These are phyloP conservation scores for Solanum medicagineum DNA, from an alignment of 257 asterid genomes.

Conservation along the genomic window DNA sequence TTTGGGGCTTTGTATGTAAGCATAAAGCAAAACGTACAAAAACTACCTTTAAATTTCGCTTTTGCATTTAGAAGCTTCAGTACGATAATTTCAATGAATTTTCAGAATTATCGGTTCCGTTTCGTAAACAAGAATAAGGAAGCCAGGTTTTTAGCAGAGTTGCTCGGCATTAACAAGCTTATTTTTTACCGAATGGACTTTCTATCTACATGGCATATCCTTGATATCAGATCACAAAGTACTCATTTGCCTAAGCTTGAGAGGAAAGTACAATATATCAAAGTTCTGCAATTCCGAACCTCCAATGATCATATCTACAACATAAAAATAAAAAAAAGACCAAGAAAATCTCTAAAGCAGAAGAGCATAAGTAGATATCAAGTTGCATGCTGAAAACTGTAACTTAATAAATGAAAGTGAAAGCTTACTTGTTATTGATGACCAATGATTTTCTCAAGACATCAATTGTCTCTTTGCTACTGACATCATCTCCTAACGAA, in stretches of 20 bases:
- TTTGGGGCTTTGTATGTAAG: neutral
- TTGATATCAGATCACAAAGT: neutral
- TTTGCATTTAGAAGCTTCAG: neutral
- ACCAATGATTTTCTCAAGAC: constrained; percentile 62
- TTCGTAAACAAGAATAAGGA: neutral
- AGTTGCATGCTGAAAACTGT: neutral
- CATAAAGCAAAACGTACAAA: neutral
- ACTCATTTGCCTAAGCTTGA: neutral
- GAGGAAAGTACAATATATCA: neutral
- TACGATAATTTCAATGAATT: neutral
- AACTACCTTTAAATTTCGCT: neutral
- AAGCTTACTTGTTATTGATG: constrained; percentile 63
- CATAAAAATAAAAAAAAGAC: neutral
- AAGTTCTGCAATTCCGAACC: neutral
- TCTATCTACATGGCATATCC: neutral
- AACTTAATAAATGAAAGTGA: neutral
- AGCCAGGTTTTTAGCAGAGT: neutral
- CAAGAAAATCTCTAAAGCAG: neutral
- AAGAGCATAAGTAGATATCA: neutral
- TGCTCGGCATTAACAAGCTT: neutral
- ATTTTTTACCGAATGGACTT: neutral
- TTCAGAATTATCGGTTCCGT: neutral
- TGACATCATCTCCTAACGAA: constrained; percentile 52
- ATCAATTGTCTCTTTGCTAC: constrained; percentile 62
- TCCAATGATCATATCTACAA: neutral